phyloP scores from a whole-genome alignment of 306 rosid species.

The Cyclanthera cordifolia region DNA sequence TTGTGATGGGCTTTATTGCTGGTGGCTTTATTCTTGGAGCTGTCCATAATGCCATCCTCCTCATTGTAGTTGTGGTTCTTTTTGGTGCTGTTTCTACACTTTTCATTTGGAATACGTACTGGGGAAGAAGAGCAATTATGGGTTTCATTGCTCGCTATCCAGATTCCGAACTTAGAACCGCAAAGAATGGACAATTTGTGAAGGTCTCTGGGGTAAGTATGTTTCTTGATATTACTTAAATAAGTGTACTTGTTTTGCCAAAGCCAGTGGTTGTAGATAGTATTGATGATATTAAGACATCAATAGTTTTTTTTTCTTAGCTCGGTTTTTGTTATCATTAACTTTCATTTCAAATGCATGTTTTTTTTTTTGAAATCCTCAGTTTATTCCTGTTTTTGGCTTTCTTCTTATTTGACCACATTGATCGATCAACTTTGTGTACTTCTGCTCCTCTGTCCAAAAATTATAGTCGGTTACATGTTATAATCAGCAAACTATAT shows the following conservation, averaged over 20 bases:
- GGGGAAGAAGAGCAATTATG: conserved; percentile 76
- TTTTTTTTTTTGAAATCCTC: background rate
- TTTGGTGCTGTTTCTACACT: conserved; percentile 61
- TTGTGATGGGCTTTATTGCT: conserved; percentile 94
- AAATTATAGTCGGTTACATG: background rate
- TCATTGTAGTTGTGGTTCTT: conserved; percentile 69
- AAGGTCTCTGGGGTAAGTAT: conserved; percentile 96
- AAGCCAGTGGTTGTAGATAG: background rate
- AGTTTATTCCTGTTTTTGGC: no score
- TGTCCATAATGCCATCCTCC: conserved; percentile 82
- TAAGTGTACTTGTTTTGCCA: no score
- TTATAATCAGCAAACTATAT: background rate
- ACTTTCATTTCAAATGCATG: background rate
- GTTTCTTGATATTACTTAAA: background rate
- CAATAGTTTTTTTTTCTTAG: background rate
- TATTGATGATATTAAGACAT: background rate
- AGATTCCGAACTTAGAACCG: conserved; percentile 94
- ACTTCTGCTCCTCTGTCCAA: background rate
- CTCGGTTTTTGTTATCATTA: background rate
- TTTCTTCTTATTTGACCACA: background rate
- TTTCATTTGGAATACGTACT: conserved; percentile 84
- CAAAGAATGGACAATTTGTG: conserved; percentile 93
- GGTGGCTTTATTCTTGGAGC: conserved; percentile 99
- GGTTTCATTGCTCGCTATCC: conserved; percentile 77
- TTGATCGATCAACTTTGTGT: background rate